Evolutionary conservation across 331 rosid genomes (phyloP).

Genomic region (Phaseolus coccineus): DNA sequence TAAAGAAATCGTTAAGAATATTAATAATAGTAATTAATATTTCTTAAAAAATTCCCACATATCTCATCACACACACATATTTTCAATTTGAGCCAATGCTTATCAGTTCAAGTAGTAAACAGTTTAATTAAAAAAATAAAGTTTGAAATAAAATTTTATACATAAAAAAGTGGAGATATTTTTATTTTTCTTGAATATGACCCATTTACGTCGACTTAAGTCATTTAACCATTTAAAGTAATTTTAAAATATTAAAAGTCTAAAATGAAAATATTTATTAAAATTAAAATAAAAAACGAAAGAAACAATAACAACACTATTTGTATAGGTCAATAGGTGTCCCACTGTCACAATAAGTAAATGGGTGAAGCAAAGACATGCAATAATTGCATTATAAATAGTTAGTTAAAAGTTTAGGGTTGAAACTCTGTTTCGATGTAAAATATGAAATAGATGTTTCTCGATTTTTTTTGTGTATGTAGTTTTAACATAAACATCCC

Average conservation of each 20-base stretch:
- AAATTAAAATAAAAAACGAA: not conserved
- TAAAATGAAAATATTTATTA: not conserved
- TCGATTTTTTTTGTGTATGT: too few species aligned
- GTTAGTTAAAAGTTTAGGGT: slow-evolving; percentile 16
- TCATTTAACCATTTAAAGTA: not conserved
- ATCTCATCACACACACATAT: too few species aligned
- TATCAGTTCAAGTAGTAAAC: not conserved
- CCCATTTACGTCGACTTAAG: not conserved
- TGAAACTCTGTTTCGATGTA: slow-evolving; percentile 10
- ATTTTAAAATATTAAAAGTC: not conserved
- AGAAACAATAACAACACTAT: not conserved
- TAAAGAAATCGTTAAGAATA: too few species aligned
- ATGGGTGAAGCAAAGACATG: not conserved
- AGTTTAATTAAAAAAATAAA: not conserved
- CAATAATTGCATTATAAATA: slow-evolving; percentile 29
- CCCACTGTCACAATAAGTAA: not conserved
- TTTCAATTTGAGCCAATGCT: not conserved
- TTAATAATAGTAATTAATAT: too few species aligned
- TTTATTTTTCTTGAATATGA: not conserved
- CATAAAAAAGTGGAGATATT: not conserved
- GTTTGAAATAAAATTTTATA: not conserved
- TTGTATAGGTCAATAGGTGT: not conserved
- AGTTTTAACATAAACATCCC: not conserved
- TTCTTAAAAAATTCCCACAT: too few species aligned
- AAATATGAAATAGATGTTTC: not conserved